Conservation (phyloP, 1,284 basidiomycete species). For the Porodaedalea pini region DNA sequence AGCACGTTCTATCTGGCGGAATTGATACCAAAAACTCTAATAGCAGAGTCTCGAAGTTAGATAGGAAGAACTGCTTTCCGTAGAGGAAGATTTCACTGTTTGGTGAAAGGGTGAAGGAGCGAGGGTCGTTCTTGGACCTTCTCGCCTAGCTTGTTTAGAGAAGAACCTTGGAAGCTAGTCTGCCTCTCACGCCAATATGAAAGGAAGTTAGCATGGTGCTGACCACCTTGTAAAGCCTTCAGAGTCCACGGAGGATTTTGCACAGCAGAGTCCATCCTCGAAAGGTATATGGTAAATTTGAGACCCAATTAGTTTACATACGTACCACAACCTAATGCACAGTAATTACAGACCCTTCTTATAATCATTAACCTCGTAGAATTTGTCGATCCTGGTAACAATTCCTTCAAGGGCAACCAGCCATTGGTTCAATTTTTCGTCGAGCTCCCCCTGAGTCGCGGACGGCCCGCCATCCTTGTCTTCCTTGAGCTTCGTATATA, state of each 20-base stretch:
- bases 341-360: constrained; percentile 13
- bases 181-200: constrained; percentile 3
- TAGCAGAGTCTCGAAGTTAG: neutral
- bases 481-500: constrained; percentile 50
- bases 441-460: constrained; percentile 12
- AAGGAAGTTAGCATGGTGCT: neutral
- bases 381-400: constrained; percentile 9
- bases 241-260: neutral
- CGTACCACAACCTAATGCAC: neutral
- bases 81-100: neutral
- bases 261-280: neutral
- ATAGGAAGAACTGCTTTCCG: neutral
- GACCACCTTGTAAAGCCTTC: neutral
- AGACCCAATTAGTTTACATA: neutral
- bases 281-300: too few relatives aligned
- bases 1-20: neutral
- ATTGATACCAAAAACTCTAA: neutral
- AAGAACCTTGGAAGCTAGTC: neutral
- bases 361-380: constrained; percentile 12
- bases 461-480: constrained; percentile 12
- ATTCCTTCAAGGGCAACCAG: constrained; percentile 13
- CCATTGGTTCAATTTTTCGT: constrained; percentile 14
- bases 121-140: neutral
- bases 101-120: neutral
- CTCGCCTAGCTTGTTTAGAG: neutral